Evolutionary conservation across 129 eudicot species (phyloP), one percentile per base, ranked within the genome.

Genomic region (Chrysanthemum makinoi): DNA sequence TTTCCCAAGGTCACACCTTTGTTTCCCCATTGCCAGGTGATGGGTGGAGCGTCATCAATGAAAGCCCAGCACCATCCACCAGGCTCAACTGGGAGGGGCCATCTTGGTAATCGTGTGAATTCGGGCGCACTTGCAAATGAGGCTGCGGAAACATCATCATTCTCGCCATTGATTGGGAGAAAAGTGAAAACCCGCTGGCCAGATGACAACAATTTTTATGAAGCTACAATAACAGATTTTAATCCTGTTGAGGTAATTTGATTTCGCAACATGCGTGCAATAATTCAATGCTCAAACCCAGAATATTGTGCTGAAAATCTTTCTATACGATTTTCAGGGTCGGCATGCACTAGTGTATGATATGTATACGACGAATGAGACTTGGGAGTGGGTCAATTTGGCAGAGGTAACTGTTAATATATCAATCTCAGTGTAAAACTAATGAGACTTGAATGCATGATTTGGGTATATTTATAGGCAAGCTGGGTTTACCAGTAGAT

Each of bases 101-200:
- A 82, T 48, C 71, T 80, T 73, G 80, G 89, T 69, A 86, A 84
- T 77, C 89, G 84, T 33, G 73, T 71, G 33, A 59, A 79, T 48
- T 70, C 95, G 4, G 86, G 88, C 57, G 85, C 82, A 70, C 82
- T 76, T 77, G 84, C 80, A 28, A 84, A 52, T 75, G 93, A 84
- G 26, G 83, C 87, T 61, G 83, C 83, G 50, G 91, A 86, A 59
- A 80, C 87, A 58, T 77, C 84, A 17, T 66, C 88, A 49, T 74
- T 78, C 60, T 81, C 89, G 48, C 82, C 87, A 20, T 75, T 86
- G 53, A 77, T 91, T 65, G 98, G 98, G 24, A 81, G 82, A 75
- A 92, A 83, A 89, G 95, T 89, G 48, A 77, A 86, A 79, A 92
- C 96, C 43, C 83, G 98, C 48, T 92, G 98, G 98, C 98, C 98